Evolutionary conservation across 129 eudicot species (phyloP), one percentile per base, ranked within the genome.

Genomic region (Cynara cardunculus): DNA sequence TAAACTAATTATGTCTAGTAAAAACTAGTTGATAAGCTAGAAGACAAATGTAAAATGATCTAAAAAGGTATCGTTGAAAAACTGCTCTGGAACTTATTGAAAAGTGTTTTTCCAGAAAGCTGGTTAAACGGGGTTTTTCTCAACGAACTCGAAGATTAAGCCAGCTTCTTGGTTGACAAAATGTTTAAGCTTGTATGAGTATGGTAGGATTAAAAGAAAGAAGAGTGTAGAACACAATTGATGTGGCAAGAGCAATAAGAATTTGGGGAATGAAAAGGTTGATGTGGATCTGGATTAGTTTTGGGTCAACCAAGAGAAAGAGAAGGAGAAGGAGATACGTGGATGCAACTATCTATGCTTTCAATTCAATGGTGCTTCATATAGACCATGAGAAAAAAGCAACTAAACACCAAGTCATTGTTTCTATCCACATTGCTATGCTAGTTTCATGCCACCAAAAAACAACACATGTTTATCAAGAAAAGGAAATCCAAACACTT

Each of bases 251-350:
- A n/a, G 59, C 53, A 26, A 37, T 34, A 72, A 19, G 79, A 61
- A 59, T 39, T 30, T 6, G n/a, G 78, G 80, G 75, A 21, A 26
- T 11, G 5, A 19, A 69, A 76, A 39, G 30, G 21, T 9, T 67
- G 37, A 78, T 30, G 31, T 73, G 68, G 72, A 81, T 81, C 73
- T 76, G 76, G 59, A 74, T 71, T n/a, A 62, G 44, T 61, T 11
- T 53, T 71, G 70, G 64, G 81, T 82, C 88, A 82, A 85, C 80
- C 68, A 85, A 73, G 71, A 49, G 74, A 80, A 72, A 21, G 39
- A 46, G 71, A n/a, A n/a, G n/a, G n/a, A n/a, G n/a, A n/a, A n/a
- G n/a, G n/a, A n/a, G n/a, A n/a, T n/a, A n/a, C n/a, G 81, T 67
- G 82, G 85, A 79, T 67, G 61, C 46, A 71, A 8, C 59, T 28